Evolutionary conservation across 2,329 filamentous ascomycete genomes (phyloP), one percentile per base, ranked within the genome.

Genomic region (Plenodomus tracheiphilus): DNA sequence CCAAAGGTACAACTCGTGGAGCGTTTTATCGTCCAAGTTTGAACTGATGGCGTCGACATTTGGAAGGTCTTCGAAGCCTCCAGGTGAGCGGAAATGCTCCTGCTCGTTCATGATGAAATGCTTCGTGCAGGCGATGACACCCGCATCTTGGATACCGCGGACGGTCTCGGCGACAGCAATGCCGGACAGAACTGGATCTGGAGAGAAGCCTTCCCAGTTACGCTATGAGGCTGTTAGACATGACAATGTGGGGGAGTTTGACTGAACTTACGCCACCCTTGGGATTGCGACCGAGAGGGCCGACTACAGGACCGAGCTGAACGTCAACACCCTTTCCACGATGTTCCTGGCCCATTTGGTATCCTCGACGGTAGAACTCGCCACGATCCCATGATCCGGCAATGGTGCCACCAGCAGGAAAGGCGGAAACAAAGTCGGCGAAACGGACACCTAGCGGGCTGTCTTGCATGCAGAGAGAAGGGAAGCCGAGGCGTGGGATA

Each of bases 381-480:
- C 76, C 71, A 48, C 87, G 83, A 70, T 92, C 88, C 81, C 87
- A 96, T 0, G 91, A 89, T n/a, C 90, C 88, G 13, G 88, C 92
- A 22, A 89, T 82, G 5, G 89, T 91, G 59, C 91, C 79, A 40
- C 88, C 91, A 0, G 87, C 85, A 0, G 88, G 82, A 70, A 95
- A 96, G 1, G 87, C 91, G 30, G 89, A 93, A 65, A 85, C 85
- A 72, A 88, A 93, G 72, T 96, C 91, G 57, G 83, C 81, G 49
- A 86, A 81, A 43, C 91, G 87, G 47, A 96, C 77, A 52, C 91
- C 92, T 1, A 94, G 77, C 5, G 91, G 91, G 2, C 88, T 86
- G 68, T 96, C 92, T 64, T 96, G 91, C 78, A 94, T 76, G 70
- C 92, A 97, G n/a, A 96, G 76, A 20, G 85, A 79, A 59, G 81